Base-by-base conservation (phyloP, 2,329 filamentous ascomycete genomes). In the Leptographium radiaticola region DNA sequence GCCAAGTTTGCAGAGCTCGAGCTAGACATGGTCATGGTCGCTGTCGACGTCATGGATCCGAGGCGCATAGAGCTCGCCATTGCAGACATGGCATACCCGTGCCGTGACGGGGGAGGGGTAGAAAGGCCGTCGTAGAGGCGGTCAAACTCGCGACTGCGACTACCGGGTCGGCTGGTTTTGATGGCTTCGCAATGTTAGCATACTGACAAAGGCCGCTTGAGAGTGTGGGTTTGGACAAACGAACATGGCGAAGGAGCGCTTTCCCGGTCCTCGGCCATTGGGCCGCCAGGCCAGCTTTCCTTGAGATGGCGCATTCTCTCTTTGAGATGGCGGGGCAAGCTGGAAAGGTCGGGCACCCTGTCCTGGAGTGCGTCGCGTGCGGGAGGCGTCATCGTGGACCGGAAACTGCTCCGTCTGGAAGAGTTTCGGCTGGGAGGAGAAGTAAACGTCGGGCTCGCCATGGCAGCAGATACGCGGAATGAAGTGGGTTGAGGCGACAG, bases 191-290 rank as follows among this genome's bases (percentile, higher is more conserved):
- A 39, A 39, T 34, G 56, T 60, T 33, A 31, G n/a, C 13, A 47
- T 39, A 9, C 39, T 13, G 12, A 16, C 44, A 53, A 16, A 49
- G 7, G 36, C 45, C 5, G 33, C 34, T 15, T 44, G 50, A 45
- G 47, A 52, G 52, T 46, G 10, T 7, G 2, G 25, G 2, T 25
- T 18, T 4, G 3, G 10, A 39, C 3, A 25, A 42, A 63, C 64
- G 62, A 55, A 64, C 64, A 59, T 53, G 62, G 62, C 39, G 59
- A 61, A 31, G 62, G 60, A 2, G 56, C 56, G 8, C 51, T 53
- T 5, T 55, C 57, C 4, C 48, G 36, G 20, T 59, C 50, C 4
- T 45, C 30, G 12, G 16, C 20, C 33, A 36, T 7, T 4, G 34
- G 2, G n/a, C 51, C 56, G 25, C 47, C 49, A 25, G 40, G 42